These are phyloP conservation scores for Dothistroma pini DNA, from an alignment of 2,329 filamentous ascomycete species.

Conservation along the genomic window DNA sequence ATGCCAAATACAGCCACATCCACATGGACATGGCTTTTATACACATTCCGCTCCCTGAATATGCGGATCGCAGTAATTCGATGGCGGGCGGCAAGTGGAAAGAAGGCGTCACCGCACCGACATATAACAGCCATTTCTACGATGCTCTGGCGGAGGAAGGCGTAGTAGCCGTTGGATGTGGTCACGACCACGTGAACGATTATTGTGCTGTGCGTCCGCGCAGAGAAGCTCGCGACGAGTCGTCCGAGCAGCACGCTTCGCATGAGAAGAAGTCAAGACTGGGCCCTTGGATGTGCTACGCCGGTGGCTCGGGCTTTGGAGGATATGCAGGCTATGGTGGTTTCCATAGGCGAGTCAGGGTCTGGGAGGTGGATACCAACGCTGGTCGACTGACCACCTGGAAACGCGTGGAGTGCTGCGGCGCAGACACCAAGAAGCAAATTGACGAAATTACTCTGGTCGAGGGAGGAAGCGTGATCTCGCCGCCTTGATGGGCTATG, in stretches of 20 bases:
- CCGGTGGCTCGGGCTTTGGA: slow-evolving; percentile 84
- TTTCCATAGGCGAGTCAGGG: slow-evolving; percentile 75
- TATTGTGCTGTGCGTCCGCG: slow-evolving; percentile 69
- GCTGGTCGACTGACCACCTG: slow-evolving; percentile 84
- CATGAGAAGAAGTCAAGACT: slow-evolving; percentile 18
- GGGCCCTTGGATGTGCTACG: slow-evolving; percentile 94
- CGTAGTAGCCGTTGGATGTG: slow-evolving; percentile 81
- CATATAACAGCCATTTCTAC: slow-evolving; percentile 88
- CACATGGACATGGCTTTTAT: slow-evolving; percentile 98
- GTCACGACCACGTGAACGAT: slow-evolving; percentile 96
- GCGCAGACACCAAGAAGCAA: slow-evolving; percentile 47
- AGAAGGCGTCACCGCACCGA: slow-evolving; percentile 81
- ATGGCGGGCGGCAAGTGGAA: slow-evolving; percentile 65
- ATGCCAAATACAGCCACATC: slow-evolving; percentile 77
- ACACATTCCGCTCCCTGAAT: slow-evolving; percentile 93
- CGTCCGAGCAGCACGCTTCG: slow-evolving; percentile 8
- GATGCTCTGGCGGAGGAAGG: slow-evolving; percentile 84
- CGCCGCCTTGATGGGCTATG: slow-evolving; percentile 13
- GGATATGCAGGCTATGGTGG: slow-evolving; percentile 90
- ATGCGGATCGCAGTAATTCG: slow-evolving; percentile 58
- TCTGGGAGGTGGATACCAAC: slow-evolving; percentile 94
- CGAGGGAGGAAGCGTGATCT: slow-evolving; percentile 53
- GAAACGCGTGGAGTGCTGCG: slow-evolving; percentile 72
- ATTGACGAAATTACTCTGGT: slow-evolving; percentile 61
- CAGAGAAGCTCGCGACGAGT: slow-evolving; percentile 10